A percentile compares a stretch with the other conserved stretches of the same genome.
phyloP scores from a whole-genome alignment of 257 asterid species.

The Primulina tabacum region DNA sequence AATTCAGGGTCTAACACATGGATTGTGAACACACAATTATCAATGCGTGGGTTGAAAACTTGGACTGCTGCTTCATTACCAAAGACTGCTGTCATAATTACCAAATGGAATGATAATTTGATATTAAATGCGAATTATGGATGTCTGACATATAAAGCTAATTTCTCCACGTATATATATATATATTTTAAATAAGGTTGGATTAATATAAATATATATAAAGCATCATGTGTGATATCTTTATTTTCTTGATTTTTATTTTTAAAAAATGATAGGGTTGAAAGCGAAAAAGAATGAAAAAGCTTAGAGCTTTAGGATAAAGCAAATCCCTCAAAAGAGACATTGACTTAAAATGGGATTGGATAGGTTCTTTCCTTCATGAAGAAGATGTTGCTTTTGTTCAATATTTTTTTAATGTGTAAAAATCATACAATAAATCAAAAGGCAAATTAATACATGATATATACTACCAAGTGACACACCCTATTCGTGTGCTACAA shows the following conservation, averaged over 20 bases:
- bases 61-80: not conserved
- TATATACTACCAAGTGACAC: not conserved
- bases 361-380: slow-evolving; percentile 43
- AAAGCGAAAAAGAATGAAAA: slow-evolving; percentile 24
- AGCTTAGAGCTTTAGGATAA: slow-evolving; percentile 27
- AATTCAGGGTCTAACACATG: too few relatives aligned
- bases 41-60: not conserved
- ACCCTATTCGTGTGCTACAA: too few relatives aligned
- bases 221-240: slow-evolving; percentile 28
- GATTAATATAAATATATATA: not conserved
- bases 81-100: not conserved
- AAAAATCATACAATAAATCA: slow-evolving; percentile 4
- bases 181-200: not conserved
- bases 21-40: too few relatives aligned
- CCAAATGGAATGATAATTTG: slow-evolving; percentile 3
- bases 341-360: slow-evolving; percentile 25
- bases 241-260: slow-evolving; percentile 23
- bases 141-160: slow-evolving; percentile 38
- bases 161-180: slow-evolving; percentile 1
- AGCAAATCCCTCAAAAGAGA: slow-evolving; percentile 26
- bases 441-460: slow-evolving; percentile 13
- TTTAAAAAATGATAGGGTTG: slow-evolving; percentile 9
- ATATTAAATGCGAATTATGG: slow-evolving; percentile 22
- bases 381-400: slow-evolving; percentile 36
- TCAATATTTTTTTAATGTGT: slow-evolving; percentile 1